Evolutionary conservation across 1,139 yeast genomes (phyloP).

Genomic region (Kurtzmaniella quercitrusa): DNA sequence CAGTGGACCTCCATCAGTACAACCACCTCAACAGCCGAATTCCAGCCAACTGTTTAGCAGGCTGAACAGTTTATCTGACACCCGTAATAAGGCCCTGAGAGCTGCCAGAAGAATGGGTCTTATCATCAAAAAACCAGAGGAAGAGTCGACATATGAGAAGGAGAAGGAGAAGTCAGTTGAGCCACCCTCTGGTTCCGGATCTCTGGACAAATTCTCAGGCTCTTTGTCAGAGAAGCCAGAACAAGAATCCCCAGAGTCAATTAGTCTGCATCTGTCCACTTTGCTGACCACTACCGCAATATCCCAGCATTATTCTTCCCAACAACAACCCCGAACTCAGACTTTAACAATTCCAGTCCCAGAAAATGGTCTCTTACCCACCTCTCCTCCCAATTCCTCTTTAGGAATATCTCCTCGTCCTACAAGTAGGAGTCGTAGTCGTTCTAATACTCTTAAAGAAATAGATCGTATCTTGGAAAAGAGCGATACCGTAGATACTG

Average conservation of each 20-base stretch:
- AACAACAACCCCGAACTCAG: neutral
- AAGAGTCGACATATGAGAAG: conserved; percentile 10
- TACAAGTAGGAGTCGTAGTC: conserved; percentile 20
- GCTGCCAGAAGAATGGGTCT: conserved; percentile 64
- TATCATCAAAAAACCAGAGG: conserved; percentile 45
- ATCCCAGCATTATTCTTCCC: conserved; percentile 1
- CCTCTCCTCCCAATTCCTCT: neutral
- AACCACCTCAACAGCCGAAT: conserved; percentile 7
- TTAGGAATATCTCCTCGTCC: conserved; percentile 10
- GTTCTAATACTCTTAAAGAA: conserved; percentile 40
- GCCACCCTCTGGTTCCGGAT: neutral
- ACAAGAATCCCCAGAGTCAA: neutral
- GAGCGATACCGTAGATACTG: conserved; percentile 38
- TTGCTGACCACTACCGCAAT: conserved; percentile 7
- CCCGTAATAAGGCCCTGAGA: conserved; percentile 53
- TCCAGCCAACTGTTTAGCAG: conserved; percentile 25
- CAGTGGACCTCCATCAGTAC: conserved; percentile 9
- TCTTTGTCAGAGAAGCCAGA: neutral
- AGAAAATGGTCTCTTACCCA: conserved; percentile 2
- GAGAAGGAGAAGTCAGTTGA: conserved; percentile 1
- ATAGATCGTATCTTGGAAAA: conserved; percentile 38
- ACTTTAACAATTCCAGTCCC: conserved; percentile 10
- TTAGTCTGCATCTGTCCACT: conserved; percentile 2
- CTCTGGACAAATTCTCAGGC: neutral
- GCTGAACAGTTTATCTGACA: conserved; percentile 56